These are phyloP conservation scores for Pichia sp. DNA, from an alignment of 1,139 yeast species.

Conservation along the genomic window DNA sequence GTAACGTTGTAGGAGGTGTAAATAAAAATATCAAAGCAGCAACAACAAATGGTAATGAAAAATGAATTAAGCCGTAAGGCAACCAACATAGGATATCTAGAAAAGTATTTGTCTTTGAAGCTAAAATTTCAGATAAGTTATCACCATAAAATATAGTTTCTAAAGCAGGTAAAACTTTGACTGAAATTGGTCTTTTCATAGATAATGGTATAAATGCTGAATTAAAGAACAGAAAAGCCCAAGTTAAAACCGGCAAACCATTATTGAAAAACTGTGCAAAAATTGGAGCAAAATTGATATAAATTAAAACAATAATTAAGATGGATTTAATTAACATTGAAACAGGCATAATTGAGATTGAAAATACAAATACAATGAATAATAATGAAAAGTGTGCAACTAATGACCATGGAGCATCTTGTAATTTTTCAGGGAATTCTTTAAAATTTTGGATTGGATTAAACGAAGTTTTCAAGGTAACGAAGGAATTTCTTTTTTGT, in stretches of 20 bases:
- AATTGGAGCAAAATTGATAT: slow-evolving; percentile 58
- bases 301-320: slow-evolving; percentile 33
- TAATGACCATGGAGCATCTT: slow-evolving; percentile 1
- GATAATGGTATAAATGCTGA: slow-evolving; percentile 70
- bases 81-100: slow-evolving; percentile 90
- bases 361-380: slow-evolving; percentile 31
- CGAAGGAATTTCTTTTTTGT: slow-evolving; percentile 2
- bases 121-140: slow-evolving; percentile 78
- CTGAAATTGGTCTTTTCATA: slow-evolving; percentile 86
- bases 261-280: slow-evolving; percentile 81
- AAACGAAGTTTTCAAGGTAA: slow-evolving; percentile 11
- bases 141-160: slow-evolving; percentile 95
- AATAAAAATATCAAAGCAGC: slow-evolving; percentile 74
- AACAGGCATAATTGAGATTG: slow-evolving; percentile 40
- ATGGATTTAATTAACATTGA: slow-evolving; percentile 41
- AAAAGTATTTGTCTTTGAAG: slow-evolving; percentile 59
- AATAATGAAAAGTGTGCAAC: slow-evolving; percentile 36
- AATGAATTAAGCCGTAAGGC: slow-evolving; percentile 91
- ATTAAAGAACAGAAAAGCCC: slow-evolving; percentile 81
- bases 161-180: slow-evolving; percentile 85
- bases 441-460: slow-evolving; percentile 11
- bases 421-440: slow-evolving; percentile 5
- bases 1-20: slow-evolving; percentile 87
- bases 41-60: slow-evolving; percentile 81
- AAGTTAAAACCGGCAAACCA: slow-evolving; percentile 79